phyloP scores from a whole-genome alignment of 2,329 filamentous ascomycete species.

The Colletotrichum theobromicola region DNA sequence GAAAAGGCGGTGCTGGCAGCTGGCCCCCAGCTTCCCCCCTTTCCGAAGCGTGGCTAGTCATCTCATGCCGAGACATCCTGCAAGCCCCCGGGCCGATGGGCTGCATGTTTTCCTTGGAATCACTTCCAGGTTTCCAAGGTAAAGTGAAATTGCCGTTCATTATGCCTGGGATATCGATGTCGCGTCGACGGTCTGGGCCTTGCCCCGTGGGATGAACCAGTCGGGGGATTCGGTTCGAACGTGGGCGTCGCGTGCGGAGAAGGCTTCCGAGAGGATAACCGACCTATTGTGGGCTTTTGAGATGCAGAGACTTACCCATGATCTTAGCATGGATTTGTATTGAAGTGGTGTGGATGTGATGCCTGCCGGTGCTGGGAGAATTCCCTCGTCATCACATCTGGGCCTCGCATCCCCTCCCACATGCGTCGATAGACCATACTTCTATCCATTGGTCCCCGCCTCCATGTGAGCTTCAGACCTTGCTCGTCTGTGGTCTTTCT shows the following conservation, averaged over 20 bases:
- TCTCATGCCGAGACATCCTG: slow-evolving; percentile 1
- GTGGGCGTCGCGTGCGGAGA: background rate
- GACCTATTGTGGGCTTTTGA: background rate
- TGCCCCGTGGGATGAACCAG: background rate
- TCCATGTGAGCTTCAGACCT: background rate
- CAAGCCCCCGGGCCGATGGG: slow-evolving; percentile 15
- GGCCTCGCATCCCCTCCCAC: background rate
- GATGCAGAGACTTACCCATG: background rate
- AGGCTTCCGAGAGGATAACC: background rate
- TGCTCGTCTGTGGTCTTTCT: background rate
- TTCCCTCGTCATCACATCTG: background rate
- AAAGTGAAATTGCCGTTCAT: slow-evolving; percentile 1
- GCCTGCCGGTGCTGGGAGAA: background rate
- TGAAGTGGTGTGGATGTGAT: background rate
- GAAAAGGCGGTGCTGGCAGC: background rate
- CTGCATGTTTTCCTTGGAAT: slow-evolving; percentile 3
- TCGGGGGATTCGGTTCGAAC: slow-evolving; percentile 1
- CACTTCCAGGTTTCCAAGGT: background rate
- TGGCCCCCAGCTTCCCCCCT: background rate
- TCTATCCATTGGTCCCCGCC: slow-evolving; percentile 6
- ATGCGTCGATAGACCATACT: background rate
- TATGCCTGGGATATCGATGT: background rate
- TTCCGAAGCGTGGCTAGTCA: background rate
- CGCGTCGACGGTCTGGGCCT: background rate
- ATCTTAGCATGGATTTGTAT: background rate